Percentiles rank a stretch among this genome's conserved stretches.
Conservation (phyloP, 1,284 basidiomycete species). For the Trichosporon sp. region DNA sequence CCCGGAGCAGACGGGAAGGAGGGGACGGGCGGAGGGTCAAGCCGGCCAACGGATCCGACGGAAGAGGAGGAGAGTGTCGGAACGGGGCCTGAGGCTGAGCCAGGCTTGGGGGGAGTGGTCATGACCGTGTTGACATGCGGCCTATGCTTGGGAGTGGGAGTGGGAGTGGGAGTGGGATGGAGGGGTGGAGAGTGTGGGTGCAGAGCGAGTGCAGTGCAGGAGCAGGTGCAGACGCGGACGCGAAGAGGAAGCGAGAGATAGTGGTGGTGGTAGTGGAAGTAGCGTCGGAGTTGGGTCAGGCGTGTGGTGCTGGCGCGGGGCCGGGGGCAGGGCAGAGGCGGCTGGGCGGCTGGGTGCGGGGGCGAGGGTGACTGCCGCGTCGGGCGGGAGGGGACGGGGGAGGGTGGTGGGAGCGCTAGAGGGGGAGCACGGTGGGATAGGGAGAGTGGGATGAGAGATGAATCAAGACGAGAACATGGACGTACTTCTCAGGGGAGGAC, state of each 20-base stretch:
- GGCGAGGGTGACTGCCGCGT: neutral
- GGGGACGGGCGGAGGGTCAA: neutral
- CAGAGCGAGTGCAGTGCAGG: too few relatives aligned
- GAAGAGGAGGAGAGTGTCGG: neutral
- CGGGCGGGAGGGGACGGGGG: neutral
- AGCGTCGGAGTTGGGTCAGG: neutral
- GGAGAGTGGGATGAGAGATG: neutral
- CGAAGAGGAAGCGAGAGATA: neutral
- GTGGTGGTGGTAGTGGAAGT: neutral
- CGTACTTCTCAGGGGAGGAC: neutral
- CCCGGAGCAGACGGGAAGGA: neutral
- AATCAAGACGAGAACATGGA: neutral
- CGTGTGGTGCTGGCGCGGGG: neutral
- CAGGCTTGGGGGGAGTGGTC: neutral
- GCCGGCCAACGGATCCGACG: neutral
- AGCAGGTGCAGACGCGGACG: neutral
- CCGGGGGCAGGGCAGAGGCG: too few relatives aligned
- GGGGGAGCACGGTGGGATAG: neutral
- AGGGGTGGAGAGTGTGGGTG: too few relatives aligned
- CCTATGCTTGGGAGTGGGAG: neutral
- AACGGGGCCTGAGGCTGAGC: neutral
- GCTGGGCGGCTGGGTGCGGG: neutral
- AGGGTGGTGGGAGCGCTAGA: too few relatives aligned
- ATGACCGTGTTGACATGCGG: neutral
- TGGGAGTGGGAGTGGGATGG: neutral